Evolutionary conservation across 768 basidiomycete genomes (phyloP).

Genomic region (Pulveroboletus sp.): DNA sequence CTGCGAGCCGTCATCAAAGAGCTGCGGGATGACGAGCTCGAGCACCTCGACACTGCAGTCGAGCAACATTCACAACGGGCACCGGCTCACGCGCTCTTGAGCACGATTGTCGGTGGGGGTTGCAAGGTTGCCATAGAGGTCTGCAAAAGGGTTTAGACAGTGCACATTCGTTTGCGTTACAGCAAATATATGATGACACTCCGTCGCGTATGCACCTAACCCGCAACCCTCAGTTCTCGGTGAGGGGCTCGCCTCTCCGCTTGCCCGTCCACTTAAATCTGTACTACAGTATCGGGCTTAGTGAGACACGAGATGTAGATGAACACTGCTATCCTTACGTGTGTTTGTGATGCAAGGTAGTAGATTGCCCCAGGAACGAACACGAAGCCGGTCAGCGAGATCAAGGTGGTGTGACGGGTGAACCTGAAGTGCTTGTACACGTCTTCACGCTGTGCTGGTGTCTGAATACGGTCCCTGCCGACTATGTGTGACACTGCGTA

Average conservation of each 20-base stretch:
- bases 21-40: slow-evolving; percentile 91
- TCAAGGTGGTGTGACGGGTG: slow-evolving; percentile 62
- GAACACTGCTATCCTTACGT: slow-evolving; percentile 34
- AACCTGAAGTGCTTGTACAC: slow-evolving; percentile 82
- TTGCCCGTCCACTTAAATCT: slow-evolving; percentile 54
- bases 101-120: slow-evolving; percentile 76
- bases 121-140: slow-evolving; percentile 89
- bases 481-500: slow-evolving; percentile 24
- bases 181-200: slow-evolving; percentile 1
- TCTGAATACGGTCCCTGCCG: neutral
- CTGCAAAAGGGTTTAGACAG: slow-evolving; percentile 68
- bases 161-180: neutral
- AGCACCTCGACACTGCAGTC: slow-evolving; percentile 89
- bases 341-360: slow-evolving; percentile 38
- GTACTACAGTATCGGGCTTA: slow-evolving; percentile 30
- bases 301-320: slow-evolving; percentile 4
- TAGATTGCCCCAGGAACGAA: slow-evolving; percentile 56
- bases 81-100: slow-evolving; percentile 86
- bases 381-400: slow-evolving; percentile 56
- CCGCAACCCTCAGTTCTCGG: slow-evolving; percentile 18
- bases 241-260: slow-evolving; percentile 41
- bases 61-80: slow-evolving; percentile 83
- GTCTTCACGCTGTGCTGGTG: slow-evolving; percentile 60
- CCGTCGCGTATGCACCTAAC: neutral
- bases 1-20: slow-evolving; percentile 71